Evolutionary conservation across 306 rosid genomes (phyloP).

Genomic region (Prunus fruticosa): DNA sequence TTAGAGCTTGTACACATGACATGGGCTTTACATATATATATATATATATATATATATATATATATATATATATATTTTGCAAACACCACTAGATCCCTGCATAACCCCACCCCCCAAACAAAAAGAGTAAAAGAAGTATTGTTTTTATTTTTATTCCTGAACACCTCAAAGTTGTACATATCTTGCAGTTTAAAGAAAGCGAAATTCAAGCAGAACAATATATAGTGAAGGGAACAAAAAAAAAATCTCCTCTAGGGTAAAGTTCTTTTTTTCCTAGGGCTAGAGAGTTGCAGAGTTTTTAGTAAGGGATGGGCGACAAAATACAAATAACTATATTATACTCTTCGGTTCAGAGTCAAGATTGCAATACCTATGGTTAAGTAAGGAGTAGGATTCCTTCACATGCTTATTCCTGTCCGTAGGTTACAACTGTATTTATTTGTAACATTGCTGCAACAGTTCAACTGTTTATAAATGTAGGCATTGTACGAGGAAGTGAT

Average conservation of each 20-base stretch:
- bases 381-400: neutral
- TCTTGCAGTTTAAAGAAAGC: neutral
- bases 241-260: neutral
- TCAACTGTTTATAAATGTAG: conserved; percentile 37
- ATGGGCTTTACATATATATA: neutral
- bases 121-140: neutral
- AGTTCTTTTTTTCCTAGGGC: neutral
- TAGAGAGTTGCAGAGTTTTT: neutral
- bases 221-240: neutral
- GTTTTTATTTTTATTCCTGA: neutral
- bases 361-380: neutral
- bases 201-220: neutral
- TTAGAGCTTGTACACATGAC: neutral
- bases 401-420: neutral
- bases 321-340: neutral
- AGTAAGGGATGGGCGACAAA: neutral
- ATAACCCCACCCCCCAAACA: neutral
- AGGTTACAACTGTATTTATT: neutral
- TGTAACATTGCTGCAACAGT: conserved; percentile 5
- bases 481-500: conserved; percentile 58
- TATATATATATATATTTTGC: neutral
- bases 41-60: neutral
- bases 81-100: neutral
- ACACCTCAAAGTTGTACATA: neutral
- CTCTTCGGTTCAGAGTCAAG: neutral